These are phyloP conservation scores for Thielaviopsis populi DNA, from an alignment of 2,329 filamentous ascomycete genomes.

Conservation along the genomic window DNA sequence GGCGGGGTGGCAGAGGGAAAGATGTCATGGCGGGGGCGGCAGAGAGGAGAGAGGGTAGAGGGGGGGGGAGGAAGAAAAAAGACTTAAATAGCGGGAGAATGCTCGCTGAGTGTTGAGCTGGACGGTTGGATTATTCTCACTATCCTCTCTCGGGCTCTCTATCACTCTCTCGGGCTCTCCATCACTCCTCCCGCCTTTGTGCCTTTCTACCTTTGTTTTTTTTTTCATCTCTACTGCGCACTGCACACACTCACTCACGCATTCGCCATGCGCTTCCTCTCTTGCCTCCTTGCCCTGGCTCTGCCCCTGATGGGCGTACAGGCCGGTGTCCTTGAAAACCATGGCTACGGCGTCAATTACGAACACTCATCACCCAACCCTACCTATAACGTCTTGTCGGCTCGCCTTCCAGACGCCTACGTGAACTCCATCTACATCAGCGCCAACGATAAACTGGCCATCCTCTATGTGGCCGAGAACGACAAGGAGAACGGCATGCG, in stretches of 20 bases:
- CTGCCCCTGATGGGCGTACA: background rate
- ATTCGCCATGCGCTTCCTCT: background rate
- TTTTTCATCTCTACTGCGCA: background rate
- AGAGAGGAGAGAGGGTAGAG: too few species aligned
- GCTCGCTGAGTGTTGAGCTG: too few species aligned
- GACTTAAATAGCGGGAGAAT: too few species aligned
- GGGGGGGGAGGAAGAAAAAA: too few species aligned
- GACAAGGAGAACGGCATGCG: background rate
- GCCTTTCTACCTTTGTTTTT: background rate
- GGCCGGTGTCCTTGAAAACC: background rate
- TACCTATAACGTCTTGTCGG: background rate
- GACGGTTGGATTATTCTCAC: too few species aligned
- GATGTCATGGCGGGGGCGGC: too few species aligned
- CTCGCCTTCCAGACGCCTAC: background rate
- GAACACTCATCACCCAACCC: background rate
- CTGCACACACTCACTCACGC: background rate
- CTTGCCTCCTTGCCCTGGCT: background rate
- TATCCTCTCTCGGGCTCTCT: too few species aligned
- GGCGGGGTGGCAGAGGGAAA: too few species aligned
- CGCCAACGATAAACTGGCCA: rapidly evolving
- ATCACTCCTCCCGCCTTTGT: background rate
- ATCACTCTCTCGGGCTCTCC: too few species aligned
- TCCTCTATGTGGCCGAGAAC: background rate
- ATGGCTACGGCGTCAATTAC: background rate
- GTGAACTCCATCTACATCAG: background rate